These are phyloP conservation scores for Dictyostelium firmibasis DNA, from an alignment of 78 protist species.

Conservation along the genomic window DNA sequence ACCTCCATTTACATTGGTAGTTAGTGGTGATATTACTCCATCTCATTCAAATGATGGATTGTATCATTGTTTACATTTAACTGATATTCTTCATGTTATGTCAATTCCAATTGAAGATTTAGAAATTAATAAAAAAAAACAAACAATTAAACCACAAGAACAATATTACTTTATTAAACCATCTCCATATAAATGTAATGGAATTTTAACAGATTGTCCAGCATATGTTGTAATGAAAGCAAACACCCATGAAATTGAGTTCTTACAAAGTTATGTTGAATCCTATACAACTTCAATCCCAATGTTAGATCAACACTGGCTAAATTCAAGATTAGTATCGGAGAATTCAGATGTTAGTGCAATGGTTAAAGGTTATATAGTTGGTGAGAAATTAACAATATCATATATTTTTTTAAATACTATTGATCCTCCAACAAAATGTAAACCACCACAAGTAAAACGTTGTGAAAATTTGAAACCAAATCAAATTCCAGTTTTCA, in stretches of 20 bases:
- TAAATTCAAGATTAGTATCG: neutral
- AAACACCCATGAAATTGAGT: constrained; percentile 4
- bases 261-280: neutral
- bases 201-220: neutral
- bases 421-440: neutral
- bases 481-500: neutral
- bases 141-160: neutral
- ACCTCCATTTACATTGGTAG: neutral
- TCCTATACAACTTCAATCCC: neutral
- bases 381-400: neutral
- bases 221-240: neutral
- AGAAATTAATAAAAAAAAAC: neutral
- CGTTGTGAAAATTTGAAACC: neutral
- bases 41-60: neutral
- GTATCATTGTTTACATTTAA: neutral
- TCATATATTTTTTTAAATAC: neutral
- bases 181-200: neutral
- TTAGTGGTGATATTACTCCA: neutral
- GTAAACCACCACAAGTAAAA: neutral
- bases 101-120: neutral
- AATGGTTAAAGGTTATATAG: neutral
- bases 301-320: constrained; percentile 1
- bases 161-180: neutral
- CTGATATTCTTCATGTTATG: neutral
- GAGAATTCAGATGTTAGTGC: neutral